phyloP scores from a whole-genome alignment of 257 asterid genomes.

The Solanum tacnaense region DNA sequence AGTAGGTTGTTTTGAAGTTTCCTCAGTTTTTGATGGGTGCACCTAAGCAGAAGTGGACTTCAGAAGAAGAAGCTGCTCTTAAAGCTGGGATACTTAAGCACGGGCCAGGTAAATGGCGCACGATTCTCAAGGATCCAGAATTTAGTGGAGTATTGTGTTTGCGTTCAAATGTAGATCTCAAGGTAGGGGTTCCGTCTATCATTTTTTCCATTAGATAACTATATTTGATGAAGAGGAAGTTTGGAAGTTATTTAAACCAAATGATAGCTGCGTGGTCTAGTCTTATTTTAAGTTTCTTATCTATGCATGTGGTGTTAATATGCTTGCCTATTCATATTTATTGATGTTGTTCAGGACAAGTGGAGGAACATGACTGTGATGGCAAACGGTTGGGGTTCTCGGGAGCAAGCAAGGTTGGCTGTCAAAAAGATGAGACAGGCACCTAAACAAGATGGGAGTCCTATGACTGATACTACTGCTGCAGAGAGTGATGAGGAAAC shows the following conservation, averaged over 20 bases:
- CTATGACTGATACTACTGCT: conserved; percentile 24
- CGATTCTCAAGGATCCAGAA: conserved; percentile 89
- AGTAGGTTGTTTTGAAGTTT: not conserved
- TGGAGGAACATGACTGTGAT: conserved; percentile 99
- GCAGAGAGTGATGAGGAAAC: conserved; percentile 69
- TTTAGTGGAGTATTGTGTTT: conserved; percentile 64
- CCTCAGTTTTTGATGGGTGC: conserved; percentile 58
- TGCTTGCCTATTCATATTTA: conserved; percentile 1
- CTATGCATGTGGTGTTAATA: not conserved
- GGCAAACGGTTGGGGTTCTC: conserved; percentile 89
- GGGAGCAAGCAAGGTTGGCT: conserved; percentile 72
- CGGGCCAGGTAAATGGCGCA: conserved; percentile 97
- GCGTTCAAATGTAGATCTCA: conserved; percentile 93
- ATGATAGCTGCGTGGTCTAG: not conserved
- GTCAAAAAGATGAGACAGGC: conserved; percentile 55
- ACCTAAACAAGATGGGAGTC: conserved; percentile 55
- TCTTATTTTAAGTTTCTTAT: not conserved
- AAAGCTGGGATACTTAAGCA: conserved; percentile 94
- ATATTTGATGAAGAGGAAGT: not conserved
- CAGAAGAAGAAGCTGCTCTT: conserved; percentile 97
- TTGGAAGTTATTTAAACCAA: not conserved
- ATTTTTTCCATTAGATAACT: not conserved
- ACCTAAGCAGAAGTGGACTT: conserved; percentile 97
- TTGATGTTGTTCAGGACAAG: conserved; percentile 56
- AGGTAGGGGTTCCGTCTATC: conserved; percentile 33